phyloP scores from a whole-genome alignment of 805 yeast species.

The Candida chauliodis region DNA sequence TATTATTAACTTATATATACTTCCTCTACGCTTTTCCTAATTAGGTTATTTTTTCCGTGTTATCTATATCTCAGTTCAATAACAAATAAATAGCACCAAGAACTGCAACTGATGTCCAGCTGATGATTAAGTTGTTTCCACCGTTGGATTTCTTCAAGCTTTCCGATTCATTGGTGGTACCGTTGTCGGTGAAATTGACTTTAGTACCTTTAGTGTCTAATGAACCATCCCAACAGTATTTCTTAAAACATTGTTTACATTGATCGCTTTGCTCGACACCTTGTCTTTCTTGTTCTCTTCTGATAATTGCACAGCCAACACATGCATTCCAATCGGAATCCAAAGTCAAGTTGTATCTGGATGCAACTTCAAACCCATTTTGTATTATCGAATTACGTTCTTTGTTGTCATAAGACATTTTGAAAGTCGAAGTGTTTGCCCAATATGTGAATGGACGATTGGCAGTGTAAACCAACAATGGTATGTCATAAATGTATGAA shows the following conservation, averaged over 20 bases:
- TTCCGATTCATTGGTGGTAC: conserved; percentile 10
- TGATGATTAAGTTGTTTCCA: neutral
- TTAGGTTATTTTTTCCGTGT: conserved; percentile 3
- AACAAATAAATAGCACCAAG: neutral
- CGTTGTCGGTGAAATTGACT: conserved; percentile 28
- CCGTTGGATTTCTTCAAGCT: conserved; percentile 2
- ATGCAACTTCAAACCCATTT: conserved; percentile 73
- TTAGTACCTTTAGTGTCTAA: conserved; percentile 7
- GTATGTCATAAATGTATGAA: conserved; percentile 28
- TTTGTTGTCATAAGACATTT: conserved; percentile 55
- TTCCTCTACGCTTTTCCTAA: neutral
- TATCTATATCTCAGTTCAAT: neutral
- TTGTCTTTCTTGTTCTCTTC: conserved; percentile 70
- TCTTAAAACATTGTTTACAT: conserved; percentile 66
- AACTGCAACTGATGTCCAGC: conserved; percentile 2
- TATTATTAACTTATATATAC: neutral
- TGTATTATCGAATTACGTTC: conserved; percentile 58
- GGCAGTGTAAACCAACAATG: conserved; percentile 72
- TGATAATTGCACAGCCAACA: conserved; percentile 78
- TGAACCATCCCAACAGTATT: conserved; percentile 73
- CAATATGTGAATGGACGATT: conserved; percentile 62
- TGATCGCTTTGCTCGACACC: conserved; percentile 58
- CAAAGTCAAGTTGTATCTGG: conserved; percentile 61
- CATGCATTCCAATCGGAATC: conserved; percentile 71
- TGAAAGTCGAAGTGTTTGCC: conserved; percentile 71